phyloP scores from a whole-genome alignment of 805 yeast species.

The Candida suzukii region DNA sequence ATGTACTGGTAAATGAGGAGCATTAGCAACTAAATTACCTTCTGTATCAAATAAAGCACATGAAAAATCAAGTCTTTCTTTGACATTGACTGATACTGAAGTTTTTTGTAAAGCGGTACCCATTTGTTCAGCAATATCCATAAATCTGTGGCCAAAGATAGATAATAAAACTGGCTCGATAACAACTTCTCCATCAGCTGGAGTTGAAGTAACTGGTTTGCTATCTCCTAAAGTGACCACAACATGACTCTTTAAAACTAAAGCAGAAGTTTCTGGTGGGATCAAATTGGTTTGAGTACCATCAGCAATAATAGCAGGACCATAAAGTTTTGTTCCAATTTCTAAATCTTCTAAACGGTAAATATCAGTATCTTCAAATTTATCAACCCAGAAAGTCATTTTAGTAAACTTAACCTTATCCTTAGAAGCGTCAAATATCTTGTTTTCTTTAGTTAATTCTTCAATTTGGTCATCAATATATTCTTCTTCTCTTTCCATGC shows the following conservation, averaged over 20 bases:
- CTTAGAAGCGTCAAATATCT: conserved; percentile 15
- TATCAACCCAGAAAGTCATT: conserved; percentile 51
- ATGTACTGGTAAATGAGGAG: conserved; percentile 25
- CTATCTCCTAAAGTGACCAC: conserved; percentile 26
- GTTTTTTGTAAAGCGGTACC: conserved; percentile 21
- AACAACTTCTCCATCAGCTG: conserved; percentile 37
- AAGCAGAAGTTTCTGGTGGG: conserved; percentile 54
- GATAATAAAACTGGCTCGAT: conserved; percentile 24
- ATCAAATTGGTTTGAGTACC: conserved; percentile 75
- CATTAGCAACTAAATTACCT: conserved; percentile 24
- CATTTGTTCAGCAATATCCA: conserved; percentile 27
- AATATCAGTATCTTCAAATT: conserved; percentile 46
- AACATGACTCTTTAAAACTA: conserved; percentile 52
- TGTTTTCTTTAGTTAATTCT: conserved; percentile 19
- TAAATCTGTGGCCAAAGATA: conserved; percentile 22
- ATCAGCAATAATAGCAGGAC: conserved; percentile 77
- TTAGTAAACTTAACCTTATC: conserved; percentile 29
- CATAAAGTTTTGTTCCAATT: conserved; percentile 46
- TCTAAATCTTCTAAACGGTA: conserved; percentile 46
- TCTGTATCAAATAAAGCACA: conserved; percentile 23
- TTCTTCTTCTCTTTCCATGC: conserved; percentile 31
- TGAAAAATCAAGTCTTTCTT: conserved; percentile 23
- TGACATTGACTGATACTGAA: conserved; percentile 21
- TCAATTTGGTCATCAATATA: conserved; percentile 46
- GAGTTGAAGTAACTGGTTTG: not conserved